Evolutionary conservation across 768 basidiomycete genomes (phyloP).

Genomic region (Phanerochaete sordida): DNA sequence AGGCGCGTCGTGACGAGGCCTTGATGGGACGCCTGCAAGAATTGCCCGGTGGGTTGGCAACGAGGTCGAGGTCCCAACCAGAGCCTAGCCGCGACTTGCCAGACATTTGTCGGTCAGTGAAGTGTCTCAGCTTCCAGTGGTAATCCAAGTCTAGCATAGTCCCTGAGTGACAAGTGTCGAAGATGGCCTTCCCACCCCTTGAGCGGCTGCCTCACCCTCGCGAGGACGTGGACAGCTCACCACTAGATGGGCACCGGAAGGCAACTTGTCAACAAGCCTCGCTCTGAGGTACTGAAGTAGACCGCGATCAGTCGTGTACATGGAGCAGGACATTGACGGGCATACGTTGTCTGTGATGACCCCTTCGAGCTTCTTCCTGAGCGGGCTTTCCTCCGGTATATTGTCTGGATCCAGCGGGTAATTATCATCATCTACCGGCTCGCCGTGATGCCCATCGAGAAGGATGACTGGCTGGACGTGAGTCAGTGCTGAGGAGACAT

Average conservation of each 20-base stretch:
- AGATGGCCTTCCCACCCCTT: conserved; percentile 2
- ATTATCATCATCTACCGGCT: background rate
- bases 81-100: too few relatives aligned
- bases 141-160: conserved; percentile 1
- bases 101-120: too few relatives aligned
- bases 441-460: background rate
- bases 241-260: background rate
- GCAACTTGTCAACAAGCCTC: background rate
- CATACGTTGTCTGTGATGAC: conserved; percentile 3
- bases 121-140: background rate
- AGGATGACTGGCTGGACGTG: background rate
- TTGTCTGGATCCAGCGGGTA: background rate
- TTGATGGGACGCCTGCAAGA: too few relatives aligned
- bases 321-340: background rate
- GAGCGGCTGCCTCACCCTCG: too few relatives aligned
- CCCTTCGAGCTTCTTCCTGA: background rate
- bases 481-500: background rate
- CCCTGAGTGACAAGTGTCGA: conserved; percentile 8
- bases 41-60: too few relatives aligned
- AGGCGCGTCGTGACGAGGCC: too few relatives aligned
- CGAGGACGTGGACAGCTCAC: too few relatives aligned
- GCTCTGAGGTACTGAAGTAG: background rate
- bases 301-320: background rate
- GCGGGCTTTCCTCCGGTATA: background rate
- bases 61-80: too few relatives aligned